Conservation (phyloP, 2,329 filamentous ascomycete species). For the Nemania diffusa region DNA sequence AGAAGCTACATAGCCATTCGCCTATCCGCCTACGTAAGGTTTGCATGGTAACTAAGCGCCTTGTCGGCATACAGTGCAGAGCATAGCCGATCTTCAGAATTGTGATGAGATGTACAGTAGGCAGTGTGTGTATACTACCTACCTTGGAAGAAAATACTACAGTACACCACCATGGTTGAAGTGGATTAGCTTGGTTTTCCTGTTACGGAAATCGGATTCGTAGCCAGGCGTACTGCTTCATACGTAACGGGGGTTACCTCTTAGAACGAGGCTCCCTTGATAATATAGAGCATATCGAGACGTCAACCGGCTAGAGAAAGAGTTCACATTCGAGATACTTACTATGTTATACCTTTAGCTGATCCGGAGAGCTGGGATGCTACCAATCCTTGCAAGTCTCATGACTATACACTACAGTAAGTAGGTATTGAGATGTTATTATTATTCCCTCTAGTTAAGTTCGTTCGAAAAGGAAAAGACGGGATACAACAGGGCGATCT, state of each 20-base stretch:
- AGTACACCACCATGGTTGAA: neutral
- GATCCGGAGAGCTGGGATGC: constrained; percentile 24
- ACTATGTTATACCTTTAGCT: constrained; percentile 6
- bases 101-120: neutral
- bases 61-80: constrained; percentile 9
- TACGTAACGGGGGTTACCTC: constrained; percentile 11
- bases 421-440: neutral
- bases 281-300: neutral
- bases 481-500: neutral
- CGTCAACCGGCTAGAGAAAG: constrained; percentile 13
- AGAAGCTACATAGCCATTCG: neutral
- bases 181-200: constrained; percentile 10
- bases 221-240: neutral
- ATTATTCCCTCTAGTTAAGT: constrained; percentile 3
- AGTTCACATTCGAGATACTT: constrained; percentile 14
- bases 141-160: constrained; percentile 2
- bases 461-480: constrained; percentile 1
- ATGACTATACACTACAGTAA: constrained; percentile 7
- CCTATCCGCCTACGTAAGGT: neutral
- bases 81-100: neutral
- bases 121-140: neutral
- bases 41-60: neutral
- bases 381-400: constrained; percentile 6
- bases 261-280: constrained; percentile 20
- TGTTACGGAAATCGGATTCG: constrained; percentile 6